Evolutionary conservation across 1,284 basidiomycete genomes (phyloP).

Genomic region (Kwoniella shivajii): DNA sequence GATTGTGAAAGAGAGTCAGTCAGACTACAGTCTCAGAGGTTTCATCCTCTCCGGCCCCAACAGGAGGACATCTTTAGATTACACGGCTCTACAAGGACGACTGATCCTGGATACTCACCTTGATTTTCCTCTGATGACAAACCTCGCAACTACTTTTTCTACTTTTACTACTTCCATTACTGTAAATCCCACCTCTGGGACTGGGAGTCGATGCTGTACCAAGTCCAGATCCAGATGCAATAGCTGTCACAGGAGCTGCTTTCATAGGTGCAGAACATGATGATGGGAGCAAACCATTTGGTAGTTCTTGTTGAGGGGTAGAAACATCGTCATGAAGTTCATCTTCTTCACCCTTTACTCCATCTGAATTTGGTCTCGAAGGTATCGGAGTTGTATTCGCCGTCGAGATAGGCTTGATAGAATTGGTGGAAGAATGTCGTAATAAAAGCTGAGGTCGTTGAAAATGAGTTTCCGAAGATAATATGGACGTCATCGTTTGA

Average conservation of each 20-base stretch:
- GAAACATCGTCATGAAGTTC: constrained; percentile 15
- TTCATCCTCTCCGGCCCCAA: no score
- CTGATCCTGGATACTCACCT: no score
- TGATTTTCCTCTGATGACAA: constrained; percentile 49
- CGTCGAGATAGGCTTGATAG: no score
- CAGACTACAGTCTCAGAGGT: no score
- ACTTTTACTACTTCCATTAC: constrained; percentile 19
- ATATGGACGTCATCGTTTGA: background rate
- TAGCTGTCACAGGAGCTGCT: background rate
- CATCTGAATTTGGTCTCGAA: background rate
- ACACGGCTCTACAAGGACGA: no score
- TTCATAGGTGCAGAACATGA: background rate
- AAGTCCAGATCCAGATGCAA: background rate
- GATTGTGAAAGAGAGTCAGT: background rate
- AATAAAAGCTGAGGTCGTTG: constrained; percentile 1
- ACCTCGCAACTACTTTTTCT: constrained; percentile 46
- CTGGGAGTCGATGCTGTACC: constrained; percentile 2
- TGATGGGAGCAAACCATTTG: background rate
- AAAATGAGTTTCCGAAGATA: background rate
- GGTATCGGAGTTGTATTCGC: background rate
- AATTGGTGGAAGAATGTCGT: background rate
- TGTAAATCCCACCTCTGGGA: constrained; percentile 3
- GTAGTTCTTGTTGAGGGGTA: background rate
- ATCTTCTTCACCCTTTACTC: constrained; percentile 4
- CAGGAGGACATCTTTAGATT: no score